A percentile compares a stretch with the other conserved stretches of the same genome.
phyloP scores from a whole-genome alignment of 225 moss, liverwort and hornwort genomes.

The Polytrichum formosum region DNA sequence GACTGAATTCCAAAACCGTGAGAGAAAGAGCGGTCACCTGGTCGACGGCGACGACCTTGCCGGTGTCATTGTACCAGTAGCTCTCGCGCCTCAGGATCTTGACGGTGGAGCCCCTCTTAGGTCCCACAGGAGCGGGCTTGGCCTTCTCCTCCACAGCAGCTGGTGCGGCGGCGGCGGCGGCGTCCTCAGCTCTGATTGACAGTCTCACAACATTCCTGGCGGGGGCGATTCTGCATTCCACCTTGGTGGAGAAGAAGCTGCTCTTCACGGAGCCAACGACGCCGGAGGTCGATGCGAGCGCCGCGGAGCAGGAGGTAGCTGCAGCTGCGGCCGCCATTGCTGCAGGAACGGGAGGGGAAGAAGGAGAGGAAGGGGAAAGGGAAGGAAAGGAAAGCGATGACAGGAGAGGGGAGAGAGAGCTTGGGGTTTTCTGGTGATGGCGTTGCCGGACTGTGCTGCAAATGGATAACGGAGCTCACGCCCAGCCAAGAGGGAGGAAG shows the following conservation, averaged over 20 bases:
- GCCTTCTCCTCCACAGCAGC: slow-evolving; percentile 1
- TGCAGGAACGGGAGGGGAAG: neutral
- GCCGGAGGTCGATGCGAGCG: slow-evolving; percentile 23
- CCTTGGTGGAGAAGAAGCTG: slow-evolving; percentile 18
- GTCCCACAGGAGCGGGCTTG: slow-evolving; percentile 14
- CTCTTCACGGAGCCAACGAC: slow-evolving; percentile 29
- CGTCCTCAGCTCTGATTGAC: slow-evolving; percentile 28
- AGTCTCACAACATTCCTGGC: slow-evolving; percentile 2
- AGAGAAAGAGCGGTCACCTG: slow-evolving; percentile 23
- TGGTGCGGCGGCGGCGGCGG: neutral
- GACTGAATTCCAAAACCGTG: too few species aligned
- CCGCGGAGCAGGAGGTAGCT: slow-evolving; percentile 25
- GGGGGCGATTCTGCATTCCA: slow-evolving; percentile 22
- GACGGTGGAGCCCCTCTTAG: slow-evolving; percentile 28
- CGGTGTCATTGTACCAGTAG: slow-evolving; percentile 56
- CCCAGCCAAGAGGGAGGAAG: neutral
- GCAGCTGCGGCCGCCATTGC: slow-evolving; percentile 26
- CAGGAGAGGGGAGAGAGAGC: neutral
- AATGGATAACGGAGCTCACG: neutral
- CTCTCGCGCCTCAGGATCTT: slow-evolving; percentile 54
- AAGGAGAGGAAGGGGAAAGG: neutral
- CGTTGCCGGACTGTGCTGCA: neutral
- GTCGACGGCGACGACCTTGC: slow-evolving; percentile 63
- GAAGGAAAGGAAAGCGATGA: neutral
- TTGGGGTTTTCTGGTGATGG: neutral